Conservation (phyloP, 768 basidiomycete species). For the Agaricus subrufescens region DNA sequence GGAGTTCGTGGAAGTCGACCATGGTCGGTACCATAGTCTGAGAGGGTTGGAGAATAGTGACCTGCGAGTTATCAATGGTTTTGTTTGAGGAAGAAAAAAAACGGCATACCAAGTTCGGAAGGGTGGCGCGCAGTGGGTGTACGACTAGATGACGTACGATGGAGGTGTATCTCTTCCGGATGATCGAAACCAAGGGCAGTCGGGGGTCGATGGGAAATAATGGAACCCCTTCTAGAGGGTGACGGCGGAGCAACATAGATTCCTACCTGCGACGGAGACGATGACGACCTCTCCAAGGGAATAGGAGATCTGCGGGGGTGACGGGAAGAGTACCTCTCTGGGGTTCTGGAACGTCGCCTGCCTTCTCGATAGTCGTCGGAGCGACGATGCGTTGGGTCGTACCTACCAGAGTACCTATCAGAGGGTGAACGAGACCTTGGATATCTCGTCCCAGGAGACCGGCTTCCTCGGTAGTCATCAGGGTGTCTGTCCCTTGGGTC, state of each 20-base stretch:
- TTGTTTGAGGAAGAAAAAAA: neutral
- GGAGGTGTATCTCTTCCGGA: constrained; percentile 10
- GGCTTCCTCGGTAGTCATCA: too few species aligned
- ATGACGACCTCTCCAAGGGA: constrained; percentile 1
- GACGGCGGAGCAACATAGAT: constrained; percentile 19
- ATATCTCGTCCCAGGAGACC: too few species aligned
- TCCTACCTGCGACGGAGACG: neutral
- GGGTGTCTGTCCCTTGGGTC: neutral
- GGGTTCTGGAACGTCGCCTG: too few species aligned
- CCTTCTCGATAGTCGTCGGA: too few species aligned
- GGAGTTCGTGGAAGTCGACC: neutral
- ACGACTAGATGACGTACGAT: constrained; percentile 9
- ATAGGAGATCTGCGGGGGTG: constrained; percentile 17
- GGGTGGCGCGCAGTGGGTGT: neutral
- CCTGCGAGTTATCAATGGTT: constrained; percentile 2
- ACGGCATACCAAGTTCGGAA: constrained; percentile 1
- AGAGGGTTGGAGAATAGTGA: constrained; percentile 9
- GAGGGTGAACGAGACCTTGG: neutral
- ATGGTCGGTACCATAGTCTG: constrained; percentile 5
- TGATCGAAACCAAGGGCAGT: constrained; percentile 19
- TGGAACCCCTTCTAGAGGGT: constrained; percentile 1
- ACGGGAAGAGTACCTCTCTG: constrained; percentile 14
- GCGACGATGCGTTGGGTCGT: too few species aligned
- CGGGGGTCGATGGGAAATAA: constrained; percentile 16
- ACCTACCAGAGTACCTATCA: neutral